phyloP scores from a whole-genome alignment of 805 yeast species.

The Pichia gijzeniarum region DNA sequence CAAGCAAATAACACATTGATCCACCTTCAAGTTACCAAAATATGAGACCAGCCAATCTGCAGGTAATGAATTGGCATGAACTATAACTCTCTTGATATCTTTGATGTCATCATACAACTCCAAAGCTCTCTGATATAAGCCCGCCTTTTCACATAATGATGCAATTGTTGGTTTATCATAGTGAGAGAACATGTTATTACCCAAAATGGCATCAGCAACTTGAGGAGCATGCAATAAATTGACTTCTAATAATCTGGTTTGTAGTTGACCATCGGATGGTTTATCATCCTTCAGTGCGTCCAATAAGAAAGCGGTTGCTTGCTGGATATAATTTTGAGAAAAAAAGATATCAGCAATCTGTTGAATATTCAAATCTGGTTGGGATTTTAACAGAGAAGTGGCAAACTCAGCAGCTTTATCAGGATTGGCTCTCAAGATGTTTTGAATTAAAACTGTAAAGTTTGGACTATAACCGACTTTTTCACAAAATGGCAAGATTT shows the following conservation, averaged over 20 bases:
- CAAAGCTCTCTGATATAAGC: constrained; percentile 88
- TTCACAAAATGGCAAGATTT: constrained; percentile 88
- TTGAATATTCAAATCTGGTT: constrained; percentile 72
- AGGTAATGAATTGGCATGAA: constrained; percentile 78
- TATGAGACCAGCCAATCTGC: constrained; percentile 89
- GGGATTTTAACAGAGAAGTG: constrained; percentile 60
- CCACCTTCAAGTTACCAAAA: constrained; percentile 91
- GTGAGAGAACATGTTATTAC: constrained; percentile 91
- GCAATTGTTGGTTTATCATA: constrained; percentile 94
- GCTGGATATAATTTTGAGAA: constrained; percentile 90
- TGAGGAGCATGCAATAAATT: constrained; percentile 96
- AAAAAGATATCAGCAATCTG: constrained; percentile 88
- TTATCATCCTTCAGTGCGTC: constrained; percentile 92
- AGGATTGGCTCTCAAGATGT: constrained; percentile 87
- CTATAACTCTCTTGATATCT: constrained; percentile 92
- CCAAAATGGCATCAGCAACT: constrained; percentile 97
- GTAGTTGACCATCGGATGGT: constrained; percentile 93
- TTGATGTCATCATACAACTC: constrained; percentile 92
- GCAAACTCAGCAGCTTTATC: constrained; percentile 98
- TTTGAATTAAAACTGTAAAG: constrained; percentile 82
- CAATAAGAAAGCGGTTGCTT: constrained; percentile 93
- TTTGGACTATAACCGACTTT: constrained; percentile 87
- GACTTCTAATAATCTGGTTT: constrained; percentile 88
- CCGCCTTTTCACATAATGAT: constrained; percentile 90
- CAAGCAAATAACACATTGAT: constrained; percentile 83